phyloP scores from a whole-genome alignment of 805 yeast species.

The Candida gorgasii region DNA sequence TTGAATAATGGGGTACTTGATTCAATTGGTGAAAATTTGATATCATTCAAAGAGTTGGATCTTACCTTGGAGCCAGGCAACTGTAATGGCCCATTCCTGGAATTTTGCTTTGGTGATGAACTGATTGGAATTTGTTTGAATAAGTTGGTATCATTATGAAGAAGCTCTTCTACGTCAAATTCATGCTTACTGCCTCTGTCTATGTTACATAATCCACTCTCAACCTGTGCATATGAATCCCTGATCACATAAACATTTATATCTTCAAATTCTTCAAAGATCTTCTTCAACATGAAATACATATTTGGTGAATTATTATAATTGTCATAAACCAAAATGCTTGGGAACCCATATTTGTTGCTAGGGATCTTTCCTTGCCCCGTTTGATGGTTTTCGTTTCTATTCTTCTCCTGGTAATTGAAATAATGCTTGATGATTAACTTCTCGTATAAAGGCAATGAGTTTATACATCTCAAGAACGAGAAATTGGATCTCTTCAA shows the following conservation, averaged over 20 bases:
- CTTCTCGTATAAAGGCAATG: slow-evolving; percentile 57
- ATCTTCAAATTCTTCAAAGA: slow-evolving; percentile 40
- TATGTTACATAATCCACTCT: slow-evolving; percentile 13
- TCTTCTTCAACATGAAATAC: slow-evolving; percentile 49
- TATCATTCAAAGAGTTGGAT: slow-evolving; percentile 20
- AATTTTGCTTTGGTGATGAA: slow-evolving; percentile 6
- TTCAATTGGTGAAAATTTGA: slow-evolving; percentile 15
- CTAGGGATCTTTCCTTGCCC: slow-evolving; percentile 16
- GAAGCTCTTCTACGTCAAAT: slow-evolving; percentile 12
- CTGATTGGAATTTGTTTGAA: slow-evolving; percentile 9
- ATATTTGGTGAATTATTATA: slow-evolving; percentile 38
- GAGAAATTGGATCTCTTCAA: slow-evolving; percentile 74
- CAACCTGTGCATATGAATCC: slow-evolving; percentile 11
- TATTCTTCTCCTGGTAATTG: slow-evolving; percentile 4
- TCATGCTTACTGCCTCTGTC: slow-evolving; percentile 15
- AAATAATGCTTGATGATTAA: slow-evolving; percentile 29
- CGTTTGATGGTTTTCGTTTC: not conserved
- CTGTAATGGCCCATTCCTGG: not conserved
- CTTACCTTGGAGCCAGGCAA: slow-evolving; percentile 12
- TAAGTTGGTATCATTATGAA: slow-evolving; percentile 11
- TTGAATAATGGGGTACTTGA: slow-evolving; percentile 36
- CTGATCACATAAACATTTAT: slow-evolving; percentile 10
- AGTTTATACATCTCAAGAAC: slow-evolving; percentile 59
- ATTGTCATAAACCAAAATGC: slow-evolving; percentile 50
- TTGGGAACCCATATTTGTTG: slow-evolving; percentile 35